Percentiles rank a stretch among this genome's conserved stretches.
These are phyloP conservation scores for Auricularia cornea DNA, from an alignment of 768 basidiomycete genomes.

Conservation along the genomic window DNA sequence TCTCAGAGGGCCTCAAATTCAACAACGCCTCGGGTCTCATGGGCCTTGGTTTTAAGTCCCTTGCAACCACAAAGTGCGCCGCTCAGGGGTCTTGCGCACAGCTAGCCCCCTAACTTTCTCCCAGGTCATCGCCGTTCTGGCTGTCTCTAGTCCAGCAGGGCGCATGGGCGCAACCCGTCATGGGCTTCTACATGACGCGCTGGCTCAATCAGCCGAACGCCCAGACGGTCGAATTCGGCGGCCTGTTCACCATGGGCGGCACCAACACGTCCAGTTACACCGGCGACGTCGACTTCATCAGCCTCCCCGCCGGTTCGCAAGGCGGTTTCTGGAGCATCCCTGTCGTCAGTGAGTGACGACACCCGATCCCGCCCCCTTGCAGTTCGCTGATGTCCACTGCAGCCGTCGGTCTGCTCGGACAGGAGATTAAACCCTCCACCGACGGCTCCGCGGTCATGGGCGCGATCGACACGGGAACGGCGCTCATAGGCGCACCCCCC, in stretches of 20 bases:
- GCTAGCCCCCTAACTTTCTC: background rate
- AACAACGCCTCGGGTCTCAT: constrained; percentile 59
- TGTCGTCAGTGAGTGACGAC: background rate
- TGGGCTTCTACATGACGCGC: constrained; percentile 60
- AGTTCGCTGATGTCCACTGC: background rate
- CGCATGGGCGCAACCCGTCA: constrained; percentile 41
- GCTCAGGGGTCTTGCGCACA: background rate
- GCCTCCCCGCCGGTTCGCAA: constrained; percentile 25
- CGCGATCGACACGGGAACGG: constrained; percentile 91
- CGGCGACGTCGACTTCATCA: constrained; percentile 61
- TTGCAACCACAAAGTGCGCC: constrained; percentile 41
- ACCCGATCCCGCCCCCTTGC: background rate
- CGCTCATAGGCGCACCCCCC: constrained; percentile 80
- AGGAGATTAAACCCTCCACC: constrained; percentile 31
- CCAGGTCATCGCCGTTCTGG: constrained; percentile 56
- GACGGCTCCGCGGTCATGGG: constrained; percentile 29
- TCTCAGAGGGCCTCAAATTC: constrained; percentile 30
- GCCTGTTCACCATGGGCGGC: constrained; percentile 67
- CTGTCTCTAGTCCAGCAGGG: constrained; percentile 36
- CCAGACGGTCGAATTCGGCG: constrained; percentile 37
- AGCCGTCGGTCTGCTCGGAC: constrained; percentile 58
- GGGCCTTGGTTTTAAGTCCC: constrained; percentile 59
- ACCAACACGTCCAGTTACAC: constrained; percentile 48
- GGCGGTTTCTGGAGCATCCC: constrained; percentile 56
- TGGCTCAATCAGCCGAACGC: background rate